These are phyloP conservation scores for Hippophae gyantsensis DNA, from an alignment of 306 rosid species.

Conservation along the genomic window DNA sequence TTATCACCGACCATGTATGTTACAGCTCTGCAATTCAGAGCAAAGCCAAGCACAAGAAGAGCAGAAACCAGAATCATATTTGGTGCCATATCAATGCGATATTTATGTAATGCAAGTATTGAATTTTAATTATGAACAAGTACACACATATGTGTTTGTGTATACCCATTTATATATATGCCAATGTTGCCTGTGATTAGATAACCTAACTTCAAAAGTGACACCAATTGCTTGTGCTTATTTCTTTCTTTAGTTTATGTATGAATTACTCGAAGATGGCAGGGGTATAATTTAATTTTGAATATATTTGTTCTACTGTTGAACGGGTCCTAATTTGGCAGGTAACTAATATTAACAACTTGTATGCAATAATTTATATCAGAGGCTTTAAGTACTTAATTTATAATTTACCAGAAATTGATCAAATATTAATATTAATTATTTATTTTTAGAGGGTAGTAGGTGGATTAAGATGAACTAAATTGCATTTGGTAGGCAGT, in stretches of 20 bases:
- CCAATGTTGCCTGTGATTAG: slow-evolving; percentile 28
- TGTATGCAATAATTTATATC: neutral
- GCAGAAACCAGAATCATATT: slow-evolving; percentile 11
- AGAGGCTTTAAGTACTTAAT: neutral
- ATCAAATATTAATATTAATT: neutral
- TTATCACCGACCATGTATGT: slow-evolving; percentile 62
- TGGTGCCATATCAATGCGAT: slow-evolving; percentile 37
- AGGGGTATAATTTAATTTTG: neutral
- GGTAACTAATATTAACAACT: too few relatives aligned
- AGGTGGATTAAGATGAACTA: neutral
- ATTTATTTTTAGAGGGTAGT: neutral
- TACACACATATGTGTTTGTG: neutral
- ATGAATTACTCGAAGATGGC: neutral
- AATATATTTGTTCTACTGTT: neutral
- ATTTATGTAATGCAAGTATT: neutral
- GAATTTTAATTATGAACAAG: neutral
- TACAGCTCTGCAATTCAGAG: slow-evolving; percentile 42
- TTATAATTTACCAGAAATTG: neutral
- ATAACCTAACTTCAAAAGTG: slow-evolving; percentile 48
- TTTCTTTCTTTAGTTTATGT: neutral
- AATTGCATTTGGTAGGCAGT: slow-evolving; percentile 32
- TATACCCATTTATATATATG: slow-evolving; percentile 1
- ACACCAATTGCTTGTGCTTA: slow-evolving; percentile 12
- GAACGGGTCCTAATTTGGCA: neutral
- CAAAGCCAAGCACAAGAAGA: slow-evolving; percentile 28